phyloP scores from a whole-genome alignment of 2,329 filamentous ascomycete species.

The Aspergillus vadensis region DNA sequence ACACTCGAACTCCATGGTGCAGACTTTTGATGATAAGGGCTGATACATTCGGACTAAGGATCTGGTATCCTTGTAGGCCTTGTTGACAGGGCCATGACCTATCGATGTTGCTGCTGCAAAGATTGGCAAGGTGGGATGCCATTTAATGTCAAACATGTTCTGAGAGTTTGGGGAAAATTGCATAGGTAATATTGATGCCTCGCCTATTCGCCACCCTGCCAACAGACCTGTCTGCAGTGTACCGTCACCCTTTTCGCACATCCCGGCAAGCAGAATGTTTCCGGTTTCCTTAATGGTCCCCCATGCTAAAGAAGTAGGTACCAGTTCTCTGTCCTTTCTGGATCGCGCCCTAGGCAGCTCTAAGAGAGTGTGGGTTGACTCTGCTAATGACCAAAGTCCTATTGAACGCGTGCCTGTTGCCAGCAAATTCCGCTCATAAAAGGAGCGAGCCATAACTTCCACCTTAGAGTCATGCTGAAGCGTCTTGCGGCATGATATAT shows the following conservation, averaged over 20 bases:
- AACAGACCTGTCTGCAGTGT: conserved; percentile 53
- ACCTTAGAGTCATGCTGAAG: conserved; percentile 53
- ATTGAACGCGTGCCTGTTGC: conserved; percentile 53
- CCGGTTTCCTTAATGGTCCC: conserved; percentile 42
- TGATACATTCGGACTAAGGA: conserved; percentile 59
- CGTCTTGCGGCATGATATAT: conserved; percentile 34
- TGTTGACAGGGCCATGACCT: conserved; percentile 31
- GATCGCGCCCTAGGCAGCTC: conserved; percentile 25
- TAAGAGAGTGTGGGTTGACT: conserved; percentile 31
- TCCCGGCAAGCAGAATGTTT: conserved; percentile 57
- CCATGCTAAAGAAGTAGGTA: conserved; percentile 53
- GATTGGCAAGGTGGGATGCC: conserved; percentile 52
- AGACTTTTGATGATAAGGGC: conserved; percentile 36
- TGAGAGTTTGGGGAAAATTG: conserved; percentile 51
- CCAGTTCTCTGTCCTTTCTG: conserved; percentile 37
- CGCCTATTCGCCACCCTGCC: conserved; percentile 55
- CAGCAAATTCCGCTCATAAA: conserved; percentile 39
- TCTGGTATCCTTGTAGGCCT: conserved; percentile 41
- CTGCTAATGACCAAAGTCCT: conserved; percentile 36
- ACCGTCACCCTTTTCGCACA: conserved; percentile 47
- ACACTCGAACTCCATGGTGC: conserved; percentile 55
- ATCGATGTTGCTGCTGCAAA: conserved; percentile 59
- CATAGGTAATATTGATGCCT: conserved; percentile 37
- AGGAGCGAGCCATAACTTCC: conserved; percentile 53
- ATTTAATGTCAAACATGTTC: conserved; percentile 61